Percentiles rank a stretch among this genome's conserved stretches.
These are phyloP conservation scores for Bertia moriformis DNA, from an alignment of 2,329 filamentous ascomycete genomes.

Conservation along the genomic window DNA sequence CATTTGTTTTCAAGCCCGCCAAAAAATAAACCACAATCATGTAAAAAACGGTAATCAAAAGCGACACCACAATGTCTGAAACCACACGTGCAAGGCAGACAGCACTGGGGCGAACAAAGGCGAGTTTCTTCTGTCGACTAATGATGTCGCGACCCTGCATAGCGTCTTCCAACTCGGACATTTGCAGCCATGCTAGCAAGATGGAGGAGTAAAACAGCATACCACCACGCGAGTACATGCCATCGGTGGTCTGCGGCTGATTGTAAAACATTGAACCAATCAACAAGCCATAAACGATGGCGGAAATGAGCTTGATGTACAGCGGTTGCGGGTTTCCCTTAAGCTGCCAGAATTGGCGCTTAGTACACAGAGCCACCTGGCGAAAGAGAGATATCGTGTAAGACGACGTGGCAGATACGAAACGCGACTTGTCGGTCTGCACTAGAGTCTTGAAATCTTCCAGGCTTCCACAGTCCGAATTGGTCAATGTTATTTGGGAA, in stretches of 20 bases:
- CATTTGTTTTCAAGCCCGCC: constrained; percentile 48
- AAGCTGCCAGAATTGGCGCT: constrained; percentile 46
- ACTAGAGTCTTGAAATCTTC: background rate
- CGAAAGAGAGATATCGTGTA: constrained; percentile 47
- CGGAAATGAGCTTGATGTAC: constrained; percentile 58
- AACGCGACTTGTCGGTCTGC: constrained; percentile 6
- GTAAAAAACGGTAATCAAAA: constrained; percentile 58
- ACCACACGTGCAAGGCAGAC: constrained; percentile 73
- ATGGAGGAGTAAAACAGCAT: constrained; percentile 67
- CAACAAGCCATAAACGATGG: constrained; percentile 62
- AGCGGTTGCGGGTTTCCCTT: constrained; percentile 43
- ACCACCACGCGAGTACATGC: constrained; percentile 69
- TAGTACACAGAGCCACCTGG: constrained; percentile 46
- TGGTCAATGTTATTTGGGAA: background rate
- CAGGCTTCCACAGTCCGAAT: background rate
- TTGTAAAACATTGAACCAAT: constrained; percentile 68
- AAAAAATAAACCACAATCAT: constrained; percentile 70
- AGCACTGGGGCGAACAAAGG: constrained; percentile 69
- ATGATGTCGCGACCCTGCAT: constrained; percentile 67
- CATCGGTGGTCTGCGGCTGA: constrained; percentile 48
- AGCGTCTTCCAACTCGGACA: constrained; percentile 60
- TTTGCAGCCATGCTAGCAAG: constrained; percentile 80
- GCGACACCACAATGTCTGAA: constrained; percentile 61
- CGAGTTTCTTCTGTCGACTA: constrained; percentile 72
- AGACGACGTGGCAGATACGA: constrained; percentile 36